Base-by-base conservation (phyloP, 2,329 filamentous ascomycete species). In the Colletotrichum godetiae region DNA sequence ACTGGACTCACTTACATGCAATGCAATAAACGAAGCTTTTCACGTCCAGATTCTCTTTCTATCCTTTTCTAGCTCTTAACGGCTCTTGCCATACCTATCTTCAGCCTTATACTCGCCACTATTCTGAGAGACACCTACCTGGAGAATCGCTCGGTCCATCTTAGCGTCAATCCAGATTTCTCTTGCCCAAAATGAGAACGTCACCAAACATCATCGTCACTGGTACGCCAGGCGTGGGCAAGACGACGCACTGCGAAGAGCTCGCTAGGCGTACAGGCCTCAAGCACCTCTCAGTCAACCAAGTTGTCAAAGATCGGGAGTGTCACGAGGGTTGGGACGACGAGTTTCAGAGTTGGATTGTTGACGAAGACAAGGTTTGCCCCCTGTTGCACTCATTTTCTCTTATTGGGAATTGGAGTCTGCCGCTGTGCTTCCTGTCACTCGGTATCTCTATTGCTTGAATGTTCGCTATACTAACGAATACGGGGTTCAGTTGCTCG, bases 161-260 rank as follows among this genome's bases (percentile, higher is more conserved):
- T 3, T 29, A 29, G 27, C 27, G 27, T 29, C 27, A 29, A 29
- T 29, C 27, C 27, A 29, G 27, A 29, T 29, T 29, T 29, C 27
- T 29, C 3, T 29, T 29, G 4, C 27, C 4, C 27, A 29, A 29
- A 33, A 27, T 11, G 80, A 86, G 91, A 77, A 84, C 81, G 35
- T 84, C 85, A 75, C 97, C 97, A 35, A 99, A 98, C 83, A 95
- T 99, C 79, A 93, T 99, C 77, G 89, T 99, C 76, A 98, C 97
- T 53, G 97, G 97, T 76, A 99, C 97, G 24, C 97, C 97, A 0
- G 97, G 97, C 68, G 95, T 97, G 33, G 97, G 97, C 80, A 99
- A 99, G 86, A 98, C 95, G 22, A 97, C 94, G 8, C 95, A 98
- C 82, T 94, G 94, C 80, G 94, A 97, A 82, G 88, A 91, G 78